Evolutionary conservation across 768 basidiomycete species (phyloP), one percentile per base, ranked within the genome.

Genomic region (Amylocystis lapponica): DNA sequence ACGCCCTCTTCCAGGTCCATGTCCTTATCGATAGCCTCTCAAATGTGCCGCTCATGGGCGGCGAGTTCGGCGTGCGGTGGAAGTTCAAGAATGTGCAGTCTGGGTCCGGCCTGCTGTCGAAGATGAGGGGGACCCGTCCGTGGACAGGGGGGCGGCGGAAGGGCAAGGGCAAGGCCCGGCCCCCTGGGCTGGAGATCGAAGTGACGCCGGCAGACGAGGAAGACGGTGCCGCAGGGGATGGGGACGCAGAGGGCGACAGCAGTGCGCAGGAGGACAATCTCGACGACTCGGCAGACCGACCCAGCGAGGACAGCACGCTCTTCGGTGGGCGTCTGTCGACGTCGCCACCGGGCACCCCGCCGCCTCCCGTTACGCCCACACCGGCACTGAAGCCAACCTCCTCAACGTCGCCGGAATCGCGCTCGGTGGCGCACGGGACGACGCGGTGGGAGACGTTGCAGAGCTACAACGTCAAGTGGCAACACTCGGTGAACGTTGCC

Each of bases 1-100:
- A 86, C 54, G 76, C 83, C 3, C 70, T 75, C 39, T 87, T 89
- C 63, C 73, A 76, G 41, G 75, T 78, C 22, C 67, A 68, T 10
- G 55, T 88, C 31, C 66, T 68, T 16, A 68, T 87, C 29, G 81
- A 86, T 62, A 76, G 86, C 51, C 71, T 89, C 17, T 70, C 75
- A 16, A 82, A 77, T 50, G 80, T 89, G 0, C 86, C 86, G 0
- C 75, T 86, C 45, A 76, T 86, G 26, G 65, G 68, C 31, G 86
- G 86, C 49, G 74, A 84, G 55, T 86, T 87, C 55, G 78, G 69
- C 16, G 74, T 82, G 5, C 67, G 71, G 17, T 87, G 86, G 84
- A 81, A 78, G 61, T 76, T 87, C 62, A 83, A 79, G 67, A 71
- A 78, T 49, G 71, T 69, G 25, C 65, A 64, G 27, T 60, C 70